Base-by-base conservation (phyloP, 1,284 basidiomycete genomes). In the Cutaneotrichosporon dermatis region DNA sequence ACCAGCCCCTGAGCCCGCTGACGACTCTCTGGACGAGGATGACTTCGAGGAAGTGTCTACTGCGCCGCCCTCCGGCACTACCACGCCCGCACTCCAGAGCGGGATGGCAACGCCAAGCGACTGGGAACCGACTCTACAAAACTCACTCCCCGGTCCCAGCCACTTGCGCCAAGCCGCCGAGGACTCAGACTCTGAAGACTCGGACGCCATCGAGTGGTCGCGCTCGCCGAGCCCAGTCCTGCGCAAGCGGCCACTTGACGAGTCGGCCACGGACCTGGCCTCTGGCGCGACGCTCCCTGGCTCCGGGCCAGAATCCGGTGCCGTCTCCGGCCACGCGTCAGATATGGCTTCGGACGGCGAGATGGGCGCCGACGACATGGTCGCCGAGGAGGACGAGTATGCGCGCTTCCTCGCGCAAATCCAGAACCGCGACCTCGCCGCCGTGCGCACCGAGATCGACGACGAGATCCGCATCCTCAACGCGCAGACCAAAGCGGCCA, bases 381-480 rank as follows among this genome's bases (percentile, higher is more conserved):
- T 85, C 51, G 88, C 84, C 0, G 92, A 96, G 73, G 89, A 92
- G 68, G 88, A 88, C 54, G 93, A 95, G 71, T 97, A 95, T 76
- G 92, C 88, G 13, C 83, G 86, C 10, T 96, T 98, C 74, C 79
- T 97, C 60, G 92, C 92, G 6, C 87, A 92, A 65, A 88, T 97
- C 65, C 90, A 91, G 72, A 89, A 89, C 13, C 85, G 84, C 61
- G 85, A 92, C 72, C 76, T 96, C 54, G 86, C 88, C 44, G 83
- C 87, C 44, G 89, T 95, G 49, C 84, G 88, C 59, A 81, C 82
- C 51, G 94, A 99, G 78, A 93, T 98, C 56, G 91, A 95, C 72
- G 87, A 88, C 54, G 96, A 99, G 77, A 93, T 99, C 60, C 83
- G 83, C 59, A 81, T 82, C 4, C 80, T 99, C 51, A 87, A 92